phyloP scores from a whole-genome alignment of 176 grass and related monocot genomes.

The Zoysia pacifica region DNA sequence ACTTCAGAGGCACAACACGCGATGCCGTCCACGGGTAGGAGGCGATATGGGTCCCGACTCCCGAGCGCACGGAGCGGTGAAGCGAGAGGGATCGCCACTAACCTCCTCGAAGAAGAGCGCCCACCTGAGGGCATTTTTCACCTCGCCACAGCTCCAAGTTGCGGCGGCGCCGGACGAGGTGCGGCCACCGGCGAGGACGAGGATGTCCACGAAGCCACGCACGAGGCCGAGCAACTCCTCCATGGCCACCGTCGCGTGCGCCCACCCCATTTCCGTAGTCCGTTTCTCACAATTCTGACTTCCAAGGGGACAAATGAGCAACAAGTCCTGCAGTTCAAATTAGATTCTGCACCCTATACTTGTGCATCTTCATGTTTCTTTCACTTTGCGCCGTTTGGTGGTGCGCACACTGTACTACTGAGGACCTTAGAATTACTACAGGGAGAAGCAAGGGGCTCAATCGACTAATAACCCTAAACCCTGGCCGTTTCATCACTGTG shows the following conservation, averaged over 20 bases:
- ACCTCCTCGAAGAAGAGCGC: conserved; percentile 83
- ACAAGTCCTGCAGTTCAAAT: not conserved
- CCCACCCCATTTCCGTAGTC: conserved; percentile 48
- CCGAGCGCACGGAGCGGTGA: not conserved
- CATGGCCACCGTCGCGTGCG: conserved; percentile 30
- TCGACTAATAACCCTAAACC: conserved; percentile 41
- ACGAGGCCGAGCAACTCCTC: conserved; percentile 21
- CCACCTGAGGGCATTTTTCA: conserved; percentile 63
- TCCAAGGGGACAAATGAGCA: not conserved
- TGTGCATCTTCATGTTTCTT: not conserved
- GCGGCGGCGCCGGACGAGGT: conserved; percentile 53
- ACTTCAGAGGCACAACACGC: not conserved
- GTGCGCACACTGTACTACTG: not conserved
- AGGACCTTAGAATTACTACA: not conserved
- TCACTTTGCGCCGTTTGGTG: not conserved
- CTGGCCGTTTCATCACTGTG: conserved; percentile 34
- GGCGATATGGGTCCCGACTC: not conserved
- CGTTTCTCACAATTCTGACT: conserved; percentile 18
- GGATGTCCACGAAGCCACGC: conserved; percentile 72
- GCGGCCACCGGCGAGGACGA: conserved; percentile 73
- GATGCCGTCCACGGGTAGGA: not conserved
- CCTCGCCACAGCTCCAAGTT: conserved; percentile 49
- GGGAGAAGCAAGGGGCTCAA: not conserved
- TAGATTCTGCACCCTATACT: not conserved
- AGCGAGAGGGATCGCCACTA: conserved; percentile 6